These are phyloP conservation scores for Clonostachys rhizophaga DNA, from an alignment of 2,329 filamentous ascomycete species.

Conservation along the genomic window DNA sequence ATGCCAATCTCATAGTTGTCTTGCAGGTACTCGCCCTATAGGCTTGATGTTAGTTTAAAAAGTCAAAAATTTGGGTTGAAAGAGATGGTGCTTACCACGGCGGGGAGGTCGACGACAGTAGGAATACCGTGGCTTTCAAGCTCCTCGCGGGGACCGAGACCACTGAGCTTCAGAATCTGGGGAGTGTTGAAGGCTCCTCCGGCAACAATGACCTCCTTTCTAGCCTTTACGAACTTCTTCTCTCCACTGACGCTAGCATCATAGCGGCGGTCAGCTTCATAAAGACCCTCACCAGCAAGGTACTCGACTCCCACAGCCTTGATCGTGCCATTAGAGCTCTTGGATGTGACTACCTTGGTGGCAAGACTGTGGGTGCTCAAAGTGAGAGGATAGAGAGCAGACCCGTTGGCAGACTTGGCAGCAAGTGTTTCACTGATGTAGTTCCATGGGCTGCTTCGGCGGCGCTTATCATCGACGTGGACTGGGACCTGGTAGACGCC, in stretches of 20 bases:
- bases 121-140: slow-evolving; percentile 29
- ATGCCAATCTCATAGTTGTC: slow-evolving; percentile 45
- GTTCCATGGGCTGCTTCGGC: background rate
- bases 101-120: slow-evolving; percentile 47
- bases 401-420: background rate
- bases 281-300: slow-evolving; percentile 9
- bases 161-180: slow-evolving; percentile 46
- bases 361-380: slow-evolving; percentile 5
- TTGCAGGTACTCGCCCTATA: slow-evolving; percentile 44
- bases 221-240: background rate
- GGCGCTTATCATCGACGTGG: background rate
- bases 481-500: slow-evolving; percentile 12
- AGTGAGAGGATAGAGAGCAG: slow-evolving; percentile 2
- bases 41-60: background rate
- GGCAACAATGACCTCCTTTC: slow-evolving; percentile 39
- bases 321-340: slow-evolving; percentile 7
- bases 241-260: background rate
- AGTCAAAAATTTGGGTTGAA: no score
- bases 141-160: slow-evolving; percentile 34
- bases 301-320: slow-evolving; percentile 30
- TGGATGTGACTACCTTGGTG: slow-evolving; percentile 1
- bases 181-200: slow-evolving; percentile 49
- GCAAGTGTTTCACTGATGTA: background rate
- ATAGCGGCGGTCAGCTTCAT: slow-evolving; percentile 7
- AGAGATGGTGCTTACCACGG: slow-evolving; percentile 31